Evolutionary conservation across 2,329 filamentous ascomycete species (phyloP).

Genomic region (Pseudocercospora eumusae): DNA sequence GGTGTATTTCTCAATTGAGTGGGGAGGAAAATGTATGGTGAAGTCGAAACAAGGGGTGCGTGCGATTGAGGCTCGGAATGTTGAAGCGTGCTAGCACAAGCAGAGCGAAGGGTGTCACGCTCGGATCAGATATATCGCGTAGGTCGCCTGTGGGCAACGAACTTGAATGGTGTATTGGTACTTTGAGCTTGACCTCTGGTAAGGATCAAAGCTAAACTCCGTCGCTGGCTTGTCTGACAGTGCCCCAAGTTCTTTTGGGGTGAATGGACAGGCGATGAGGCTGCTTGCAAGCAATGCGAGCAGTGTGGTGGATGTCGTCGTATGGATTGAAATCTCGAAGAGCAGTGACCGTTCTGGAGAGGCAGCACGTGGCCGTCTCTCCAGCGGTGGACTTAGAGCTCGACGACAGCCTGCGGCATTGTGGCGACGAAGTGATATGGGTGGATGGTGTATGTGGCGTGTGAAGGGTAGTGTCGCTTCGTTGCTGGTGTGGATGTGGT

Average conservation of each 20-base stretch:
- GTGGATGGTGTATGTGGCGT: constrained; percentile 22
- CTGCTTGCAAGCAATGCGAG: constrained; percentile 31
- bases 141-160: constrained; percentile 36
- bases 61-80: background rate
- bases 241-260: constrained; percentile 7
- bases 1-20: background rate
- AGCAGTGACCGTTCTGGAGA: constrained; percentile 39
- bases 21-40: background rate
- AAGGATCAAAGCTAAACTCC: constrained; percentile 30
- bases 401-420: constrained; percentile 41
- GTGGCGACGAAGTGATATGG: constrained; percentile 38
- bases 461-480: constrained; percentile 26
- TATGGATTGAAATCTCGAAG: constrained; percentile 36
- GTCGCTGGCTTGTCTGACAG: constrained; percentile 26
- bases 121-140: constrained; percentile 20
- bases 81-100: background rate
- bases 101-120: constrained; percentile 10
- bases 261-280: constrained; percentile 16
- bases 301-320: constrained; percentile 30
- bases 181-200: constrained; percentile 22
- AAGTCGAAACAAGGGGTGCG: background rate
- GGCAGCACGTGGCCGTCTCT: constrained; percentile 32
- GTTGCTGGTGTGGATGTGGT: constrained; percentile 22
- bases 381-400: constrained; percentile 42
- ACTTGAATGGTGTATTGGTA: constrained; percentile 26